These are phyloP conservation scores for Trametes coccinea DNA, from an alignment of 768 basidiomycete genomes.

Conservation along the genomic window DNA sequence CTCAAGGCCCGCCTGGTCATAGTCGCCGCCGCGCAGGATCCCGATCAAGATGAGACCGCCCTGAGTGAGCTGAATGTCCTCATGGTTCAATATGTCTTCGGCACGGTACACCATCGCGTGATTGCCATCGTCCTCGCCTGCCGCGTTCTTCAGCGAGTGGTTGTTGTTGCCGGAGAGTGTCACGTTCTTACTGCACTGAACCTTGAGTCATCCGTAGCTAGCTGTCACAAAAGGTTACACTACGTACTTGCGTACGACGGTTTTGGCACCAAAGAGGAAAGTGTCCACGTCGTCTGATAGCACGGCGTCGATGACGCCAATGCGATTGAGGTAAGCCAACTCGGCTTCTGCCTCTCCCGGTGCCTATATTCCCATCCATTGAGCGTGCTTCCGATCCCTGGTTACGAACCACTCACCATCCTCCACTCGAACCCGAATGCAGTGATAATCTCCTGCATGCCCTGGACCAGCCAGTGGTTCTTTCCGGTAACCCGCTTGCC, in stretches of 20 bases:
- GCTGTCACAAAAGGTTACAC: not conserved
- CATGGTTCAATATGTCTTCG: conserved; percentile 44
- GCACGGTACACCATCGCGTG: conserved; percentile 50
- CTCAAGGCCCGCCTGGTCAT: conserved; percentile 67
- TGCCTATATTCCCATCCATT: conserved; percentile 48
- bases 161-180: conserved; percentile 72
- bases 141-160: conserved; percentile 61
- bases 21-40: conserved; percentile 88
- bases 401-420: conserved; percentile 45
- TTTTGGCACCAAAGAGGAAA: conserved; percentile 83
- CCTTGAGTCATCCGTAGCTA: not conserved
- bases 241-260: conserved; percentile 80
- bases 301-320: conserved; percentile 84
- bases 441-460: conserved; percentile 77
- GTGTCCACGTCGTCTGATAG: conserved; percentile 94
- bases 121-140: conserved; percentile 74
- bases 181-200: conserved; percentile 55
- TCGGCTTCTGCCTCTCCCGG: conserved; percentile 97
- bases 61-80: conserved; percentile 50
- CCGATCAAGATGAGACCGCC: conserved; percentile 81
- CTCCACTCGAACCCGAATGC: conserved; percentile 82
- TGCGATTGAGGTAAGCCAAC: conserved; percentile 79
- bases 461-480: conserved; percentile 64
- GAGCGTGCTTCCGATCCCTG: conserved; percentile 33
- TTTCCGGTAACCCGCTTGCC: conserved; percentile 69